A percentile compares a stretch with the other conserved stretches of the same genome.
These are phyloP conservation scores for Neurospora sp. DNA, from an alignment of 495 filamentous ascomycete species.

Conservation along the genomic window DNA sequence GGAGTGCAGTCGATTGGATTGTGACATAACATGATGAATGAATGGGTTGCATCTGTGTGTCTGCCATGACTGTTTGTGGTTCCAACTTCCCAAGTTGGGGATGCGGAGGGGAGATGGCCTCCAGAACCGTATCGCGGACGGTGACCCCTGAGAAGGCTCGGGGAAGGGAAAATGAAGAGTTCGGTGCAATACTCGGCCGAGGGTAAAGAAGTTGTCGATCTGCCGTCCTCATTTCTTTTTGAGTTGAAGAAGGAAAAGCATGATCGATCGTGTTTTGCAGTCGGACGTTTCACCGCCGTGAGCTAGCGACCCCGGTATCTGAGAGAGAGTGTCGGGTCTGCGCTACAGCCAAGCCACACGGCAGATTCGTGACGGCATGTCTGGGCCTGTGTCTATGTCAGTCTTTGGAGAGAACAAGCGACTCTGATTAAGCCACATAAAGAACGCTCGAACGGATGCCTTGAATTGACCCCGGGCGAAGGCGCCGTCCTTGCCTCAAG, in stretches of 20 bases:
- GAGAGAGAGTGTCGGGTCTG: not conserved
- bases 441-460: not conserved
- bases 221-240: not conserved
- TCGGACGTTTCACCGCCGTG: not conserved
- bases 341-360: not conserved
- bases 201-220: not conserved
- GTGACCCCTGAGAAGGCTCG: not conserved
- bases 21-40: not conserved
- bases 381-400: not conserved
- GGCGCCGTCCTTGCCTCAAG: not conserved
- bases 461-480: not conserved
- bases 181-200: not conserved
- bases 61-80: not conserved
- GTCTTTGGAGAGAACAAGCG: not conserved
- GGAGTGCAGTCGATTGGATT: not conserved
- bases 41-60: not conserved
- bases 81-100: not conserved
- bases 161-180: not conserved
- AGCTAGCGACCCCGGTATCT: not conserved
- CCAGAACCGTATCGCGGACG: not conserved
- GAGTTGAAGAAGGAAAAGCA: not conserved
- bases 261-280: not conserved
- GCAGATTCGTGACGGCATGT: not conserved
- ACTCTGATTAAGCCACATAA: not conserved
- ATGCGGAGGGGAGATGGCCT: not conserved